Conservation (phyloP, 1,284 basidiomycete genomes). For the Ceratobasidium papillatum region DNA sequence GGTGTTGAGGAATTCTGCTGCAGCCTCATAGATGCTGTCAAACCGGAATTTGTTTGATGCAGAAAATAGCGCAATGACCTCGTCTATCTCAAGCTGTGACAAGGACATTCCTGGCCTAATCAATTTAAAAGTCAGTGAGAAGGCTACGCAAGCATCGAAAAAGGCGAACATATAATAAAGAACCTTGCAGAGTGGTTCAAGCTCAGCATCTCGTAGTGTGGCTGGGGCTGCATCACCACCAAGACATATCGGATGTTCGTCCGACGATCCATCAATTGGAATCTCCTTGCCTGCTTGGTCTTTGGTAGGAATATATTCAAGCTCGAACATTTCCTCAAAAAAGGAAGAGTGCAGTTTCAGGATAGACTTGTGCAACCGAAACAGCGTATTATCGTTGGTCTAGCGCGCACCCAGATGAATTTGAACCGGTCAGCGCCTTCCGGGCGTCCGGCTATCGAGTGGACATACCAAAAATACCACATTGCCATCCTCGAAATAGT, state of each 20-base stretch:
- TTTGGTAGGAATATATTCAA: neutral
- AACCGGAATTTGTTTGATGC: constrained; percentile 20
- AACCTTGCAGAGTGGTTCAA: constrained; percentile 5
- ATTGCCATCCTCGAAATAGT: constrained; percentile 41
- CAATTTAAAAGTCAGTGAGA: neutral
- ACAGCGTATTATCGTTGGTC: constrained; percentile 32
- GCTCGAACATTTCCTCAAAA: constrained; percentile 41
- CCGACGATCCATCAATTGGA: constrained; percentile 38
- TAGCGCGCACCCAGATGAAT: neutral
- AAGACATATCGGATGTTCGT: constrained; percentile 23
- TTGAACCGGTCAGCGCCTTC: neutral
- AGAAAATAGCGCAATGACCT: neutral
- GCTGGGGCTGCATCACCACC: constrained; percentile 4
- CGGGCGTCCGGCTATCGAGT: no score
- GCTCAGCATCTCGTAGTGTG: constrained; percentile 11
- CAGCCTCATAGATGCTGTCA: neutral
- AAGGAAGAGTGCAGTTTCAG: constrained; percentile 23
- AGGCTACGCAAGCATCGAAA: neutral
- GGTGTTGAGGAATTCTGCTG: neutral
- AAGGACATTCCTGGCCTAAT: neutral
- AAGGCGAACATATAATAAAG: constrained; percentile 7
- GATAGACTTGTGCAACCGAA: constrained; percentile 31
- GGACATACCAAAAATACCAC: constrained; percentile 38
- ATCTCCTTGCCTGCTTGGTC: neutral
- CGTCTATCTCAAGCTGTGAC: neutral